Base-by-base conservation (phyloP, 1,284 basidiomycete species). In the Polyporus tsugae region DNA sequence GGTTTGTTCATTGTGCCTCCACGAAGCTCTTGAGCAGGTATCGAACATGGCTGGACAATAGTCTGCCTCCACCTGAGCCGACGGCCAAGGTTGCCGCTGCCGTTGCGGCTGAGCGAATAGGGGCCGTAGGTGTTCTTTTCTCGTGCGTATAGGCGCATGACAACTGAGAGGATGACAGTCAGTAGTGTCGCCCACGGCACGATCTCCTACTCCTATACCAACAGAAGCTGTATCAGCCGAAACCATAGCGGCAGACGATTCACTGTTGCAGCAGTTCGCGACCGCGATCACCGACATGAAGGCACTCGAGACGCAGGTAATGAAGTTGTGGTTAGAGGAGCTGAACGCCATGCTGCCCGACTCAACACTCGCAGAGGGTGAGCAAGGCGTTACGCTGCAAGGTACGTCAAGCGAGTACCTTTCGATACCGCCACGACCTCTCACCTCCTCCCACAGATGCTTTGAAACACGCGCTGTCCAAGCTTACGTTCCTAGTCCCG, bases 11-110 rank as follows among this genome's bases (percentile, higher is more conserved):
- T 68, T 33, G 33, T 29, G 29, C 29, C 29, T 19, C 46, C 22
- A 10, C 4, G 35, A 33, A 95, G 93, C 87, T 96, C 62, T 75
- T 96, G 53, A 91, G 89, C 75, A 87, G 95, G 67, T 96, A 94
- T 77, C 87, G 82, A 66, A 87, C 85, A 39, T 96, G 94, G 91
- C 78, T 96, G 17, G 86, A 90, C 66, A 81, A 77, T 55, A 84
- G 79, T 69, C 74, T 87, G 62, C 82, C 84, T 67, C 72, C 80
- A 58, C 70, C 80, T 59, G 85, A 88, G 46, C 66, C 77, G 6
- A 70, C 76, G 6, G 62, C 73, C 4, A 80, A 81, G 67, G 69
- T 75, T 6, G 76, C 75, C 15, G 72, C 80, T n/a, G 75, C 76
- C 29, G 70, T 75, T n/a, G 74, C 78, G 6, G 73, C 75, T 10